Evolutionary conservation across 768 basidiomycete species (phyloP).

Genomic region (Hericium rajendrae): DNA sequence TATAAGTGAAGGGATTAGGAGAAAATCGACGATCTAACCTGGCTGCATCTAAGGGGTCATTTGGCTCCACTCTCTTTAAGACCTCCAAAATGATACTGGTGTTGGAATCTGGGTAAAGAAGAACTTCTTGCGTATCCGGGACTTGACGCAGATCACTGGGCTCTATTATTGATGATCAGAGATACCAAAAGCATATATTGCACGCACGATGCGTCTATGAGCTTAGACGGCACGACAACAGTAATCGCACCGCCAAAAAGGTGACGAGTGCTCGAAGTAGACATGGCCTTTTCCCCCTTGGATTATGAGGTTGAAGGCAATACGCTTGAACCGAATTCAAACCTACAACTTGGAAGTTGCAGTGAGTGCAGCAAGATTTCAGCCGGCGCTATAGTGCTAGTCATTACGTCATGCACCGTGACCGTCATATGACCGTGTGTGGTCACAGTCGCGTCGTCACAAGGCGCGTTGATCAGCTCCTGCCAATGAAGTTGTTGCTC

Average conservation of each 20-base stretch:
- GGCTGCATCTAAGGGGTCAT: constrained; percentile 50
- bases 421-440: neutral
- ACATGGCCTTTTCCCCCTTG: neutral
- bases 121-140: constrained; percentile 93
- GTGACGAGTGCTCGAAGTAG: constrained; percentile 24
- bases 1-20: neutral
- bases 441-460: neutral
- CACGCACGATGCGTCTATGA: constrained; percentile 83
- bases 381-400: too few relatives aligned
- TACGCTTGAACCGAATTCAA: too few relatives aligned
- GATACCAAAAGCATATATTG: neutral
- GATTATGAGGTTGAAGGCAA: neutral
- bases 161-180: neutral
- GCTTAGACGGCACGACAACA: constrained; percentile 39
- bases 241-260: constrained; percentile 88
- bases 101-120: constrained; percentile 58
- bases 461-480: neutral
- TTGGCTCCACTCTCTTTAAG: constrained; percentile 57
- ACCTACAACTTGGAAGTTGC: too few relatives aligned
- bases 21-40: constrained; percentile 34
- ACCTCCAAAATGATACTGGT: constrained; percentile 81
- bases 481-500: neutral
- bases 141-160: constrained; percentile 66
- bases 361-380: too few relatives aligned
- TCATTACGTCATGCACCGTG: too few relatives aligned